Evolutionary conservation across 2,329 filamentous ascomycete species (phyloP), one percentile per base, ranked within the genome.

Genomic region (Epicoccum nigrum): DNA sequence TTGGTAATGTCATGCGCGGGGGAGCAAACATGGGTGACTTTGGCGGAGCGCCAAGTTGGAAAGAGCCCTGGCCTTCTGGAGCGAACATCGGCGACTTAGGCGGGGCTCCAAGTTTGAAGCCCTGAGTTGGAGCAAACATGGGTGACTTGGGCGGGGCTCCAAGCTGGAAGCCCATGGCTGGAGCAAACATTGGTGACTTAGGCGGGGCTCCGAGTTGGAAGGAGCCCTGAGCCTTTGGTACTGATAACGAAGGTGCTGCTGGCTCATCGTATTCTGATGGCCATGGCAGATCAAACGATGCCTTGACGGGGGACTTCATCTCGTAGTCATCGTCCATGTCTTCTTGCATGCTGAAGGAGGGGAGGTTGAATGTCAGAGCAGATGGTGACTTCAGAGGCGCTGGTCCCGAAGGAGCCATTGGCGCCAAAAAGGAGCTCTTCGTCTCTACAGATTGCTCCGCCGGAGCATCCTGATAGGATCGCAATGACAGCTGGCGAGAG

Each of bases 401-500:
- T 40, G 67, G 61, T 13, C 59, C 63, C 41, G 61, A 56, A 20
- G 59, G 57, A 42, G 56, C 57, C 28, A 54, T 41, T 8, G 50
- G 50, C 17, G 45, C 50, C 28, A 54, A 19, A 16, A 35, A 33
- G 6, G 50, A 44, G 13, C 35, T 48, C 40, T 41, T 54, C 19
- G 34, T 54, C 43, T 55, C 33, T 39, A 58, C 54, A 33, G 53
- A 16, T 50, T 40, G 31, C 27, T 54, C 19, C n/a, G 62, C 47
- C 11, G 51, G 56, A 27, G 59, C 54, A 30, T 53, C 47, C 20
- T 63, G 54, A 13, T 56, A 48, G 7, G 56, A 58, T 33, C 65
- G 58, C 11, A 72, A 54, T 16, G 70, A 67, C 8, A 75, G 56
- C 50, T 73, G 72, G 15, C 73, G 69, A 15, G 73, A 74, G 54